Percentiles rank a stretch among this genome's conserved stretches.
phyloP scores from a whole-genome alignment of 1,284 basidiomycete species.

The Rhodotorula sp. region DNA sequence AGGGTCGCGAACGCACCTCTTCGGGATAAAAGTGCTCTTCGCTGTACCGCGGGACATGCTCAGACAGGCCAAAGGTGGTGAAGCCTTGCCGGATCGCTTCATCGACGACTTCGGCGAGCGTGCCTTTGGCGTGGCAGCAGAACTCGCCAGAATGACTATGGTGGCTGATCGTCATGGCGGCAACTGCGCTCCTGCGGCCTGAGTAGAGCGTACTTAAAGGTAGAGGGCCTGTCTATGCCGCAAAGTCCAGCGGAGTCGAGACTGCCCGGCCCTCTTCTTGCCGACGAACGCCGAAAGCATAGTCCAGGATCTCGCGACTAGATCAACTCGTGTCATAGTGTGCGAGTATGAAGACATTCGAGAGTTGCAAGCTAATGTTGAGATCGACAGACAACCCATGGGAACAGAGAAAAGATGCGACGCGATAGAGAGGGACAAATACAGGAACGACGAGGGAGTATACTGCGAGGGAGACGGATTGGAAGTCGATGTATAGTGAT shows the following conservation, averaged over 20 bases:
- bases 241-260: too few species aligned
- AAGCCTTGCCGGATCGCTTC: slow-evolving; percentile 79
- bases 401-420: not conserved
- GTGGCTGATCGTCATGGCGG: slow-evolving; percentile 78
- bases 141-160: slow-evolving; percentile 97
- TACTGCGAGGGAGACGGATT: not conserved
- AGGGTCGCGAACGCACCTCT: slow-evolving; percentile 62
- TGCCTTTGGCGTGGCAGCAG: slow-evolving; percentile 82
- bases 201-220: too few species aligned
- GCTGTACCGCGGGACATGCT: slow-evolving; percentile 89
- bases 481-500: not conserved
- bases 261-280: too few species aligned
- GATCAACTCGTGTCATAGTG: too few species aligned
- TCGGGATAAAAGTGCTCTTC: slow-evolving; percentile 85
- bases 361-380: slow-evolving; percentile 11
- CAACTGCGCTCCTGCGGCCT: too few species aligned
- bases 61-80: slow-evolving; percentile 80
- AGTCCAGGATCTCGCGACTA: too few species aligned
- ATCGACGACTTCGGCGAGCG: slow-evolving; percentile 73
- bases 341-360: not conserved
- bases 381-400: not conserved
- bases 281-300: too few species aligned
- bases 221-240: too few species aligned
- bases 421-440: too few species aligned
- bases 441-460: not conserved